Evolutionary conservation across 345 rosid genomes (phyloP).

Genomic region (Garcia nutans): DNA sequence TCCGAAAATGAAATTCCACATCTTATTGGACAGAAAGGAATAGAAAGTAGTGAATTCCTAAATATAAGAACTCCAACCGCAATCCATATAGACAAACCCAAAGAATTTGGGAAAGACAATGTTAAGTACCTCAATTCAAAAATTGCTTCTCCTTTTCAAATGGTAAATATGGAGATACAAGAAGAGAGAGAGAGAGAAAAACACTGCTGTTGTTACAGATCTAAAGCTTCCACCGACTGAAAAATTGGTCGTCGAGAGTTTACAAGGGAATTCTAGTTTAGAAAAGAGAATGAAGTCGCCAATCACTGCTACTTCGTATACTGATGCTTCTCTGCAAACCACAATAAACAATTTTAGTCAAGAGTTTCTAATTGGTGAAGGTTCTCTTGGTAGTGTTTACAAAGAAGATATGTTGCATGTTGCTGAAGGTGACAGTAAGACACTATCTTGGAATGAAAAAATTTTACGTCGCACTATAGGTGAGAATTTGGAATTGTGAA

Average conservation of each 20-base stretch:
- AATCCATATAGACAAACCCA: too few relatives aligned
- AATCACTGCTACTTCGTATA: constrained; percentile 69
- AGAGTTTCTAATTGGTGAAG: constrained; percentile 91
- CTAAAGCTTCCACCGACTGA: constrained; percentile 72
- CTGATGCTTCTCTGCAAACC: constrained; percentile 81
- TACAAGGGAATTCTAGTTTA: constrained; percentile 64
- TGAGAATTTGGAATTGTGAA: too few relatives aligned
- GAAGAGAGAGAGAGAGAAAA: constrained; percentile 67
- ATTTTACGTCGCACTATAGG: too few relatives aligned
- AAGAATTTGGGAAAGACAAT: too few relatives aligned
- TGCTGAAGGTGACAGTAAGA: constrained; percentile 65
- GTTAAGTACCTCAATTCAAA: too few relatives aligned
- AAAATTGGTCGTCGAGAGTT: constrained; percentile 55
- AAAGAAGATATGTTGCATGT: constrained; percentile 84
- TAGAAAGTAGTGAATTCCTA: too few relatives aligned
- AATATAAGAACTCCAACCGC: too few relatives aligned
- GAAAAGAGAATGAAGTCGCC: constrained; percentile 69
- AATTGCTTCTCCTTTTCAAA: too few relatives aligned
- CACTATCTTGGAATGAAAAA: constrained; percentile 87
- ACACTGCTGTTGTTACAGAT: constrained; percentile 64
- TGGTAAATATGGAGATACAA: constrained; percentile 50
- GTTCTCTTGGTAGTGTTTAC: constrained; percentile 97
- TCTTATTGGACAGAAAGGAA: too few relatives aligned
- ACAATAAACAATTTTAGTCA: constrained; percentile 94
- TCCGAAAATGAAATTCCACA: too few relatives aligned